Evolutionary conservation across 148 eudicot genomes (phyloP).

Genomic region (Rhododendron mucronatum): DNA sequence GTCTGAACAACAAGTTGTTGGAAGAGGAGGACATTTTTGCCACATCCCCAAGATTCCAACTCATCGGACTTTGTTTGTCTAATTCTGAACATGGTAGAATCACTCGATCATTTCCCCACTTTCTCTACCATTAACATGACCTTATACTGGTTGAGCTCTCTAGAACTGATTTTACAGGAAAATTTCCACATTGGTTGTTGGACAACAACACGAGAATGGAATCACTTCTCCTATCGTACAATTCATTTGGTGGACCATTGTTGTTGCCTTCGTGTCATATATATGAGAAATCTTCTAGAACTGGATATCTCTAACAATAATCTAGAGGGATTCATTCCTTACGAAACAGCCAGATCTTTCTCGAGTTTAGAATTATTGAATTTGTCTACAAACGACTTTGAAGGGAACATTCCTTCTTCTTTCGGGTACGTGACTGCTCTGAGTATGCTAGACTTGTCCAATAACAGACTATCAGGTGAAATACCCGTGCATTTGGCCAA

Average conservation of each 20-base stretch:
- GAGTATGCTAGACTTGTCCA: background rate
- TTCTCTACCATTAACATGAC: slow-evolving; percentile 11
- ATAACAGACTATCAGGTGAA: slow-evolving; percentile 1
- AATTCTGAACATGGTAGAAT: background rate
- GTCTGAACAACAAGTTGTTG: background rate
- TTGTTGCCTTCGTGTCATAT: no score
- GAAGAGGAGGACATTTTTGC: background rate
- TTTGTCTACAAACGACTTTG: slow-evolving; percentile 6
- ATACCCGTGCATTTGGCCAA: slow-evolving; percentile 5
- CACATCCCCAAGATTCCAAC: slow-evolving; percentile 10
- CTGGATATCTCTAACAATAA: no score
- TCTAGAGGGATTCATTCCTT: no score
- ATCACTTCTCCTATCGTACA: no score
- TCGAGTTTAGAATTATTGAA: background rate
- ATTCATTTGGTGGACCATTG: no score
- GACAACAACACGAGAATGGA: background rate
- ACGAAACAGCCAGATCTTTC: background rate
- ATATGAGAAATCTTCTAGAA: no score
- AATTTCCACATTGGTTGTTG: slow-evolving; percentile 16
- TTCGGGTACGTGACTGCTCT: background rate
- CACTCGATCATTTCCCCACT: background rate
- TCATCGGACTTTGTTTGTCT: background rate
- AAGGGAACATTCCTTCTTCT: slow-evolving; percentile 9
- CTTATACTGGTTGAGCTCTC: background rate
- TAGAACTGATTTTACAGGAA: background rate